phyloP scores from a whole-genome alignment of 2,329 filamentous ascomycete species.

The Cladosporium velox region DNA sequence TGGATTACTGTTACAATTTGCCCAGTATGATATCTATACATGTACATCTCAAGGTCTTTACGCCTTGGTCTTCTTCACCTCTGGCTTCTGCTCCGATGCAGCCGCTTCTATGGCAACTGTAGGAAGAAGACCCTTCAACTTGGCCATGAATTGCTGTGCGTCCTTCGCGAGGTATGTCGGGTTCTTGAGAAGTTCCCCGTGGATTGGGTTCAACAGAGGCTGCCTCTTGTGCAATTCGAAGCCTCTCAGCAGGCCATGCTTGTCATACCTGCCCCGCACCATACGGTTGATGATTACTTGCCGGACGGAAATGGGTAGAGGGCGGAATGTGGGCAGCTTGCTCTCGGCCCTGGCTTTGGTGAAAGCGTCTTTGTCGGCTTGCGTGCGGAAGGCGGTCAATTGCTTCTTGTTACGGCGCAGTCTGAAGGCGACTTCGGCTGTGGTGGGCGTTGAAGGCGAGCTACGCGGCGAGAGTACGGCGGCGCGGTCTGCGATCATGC shows the following conservation, averaged over 20 bases:
- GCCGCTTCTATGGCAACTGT: neutral
- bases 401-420: constrained; percentile 25
- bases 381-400: constrained; percentile 27
- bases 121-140: constrained; percentile 33
- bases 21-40: constrained; percentile 5
- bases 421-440: constrained; percentile 22
- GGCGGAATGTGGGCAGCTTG: constrained; percentile 25
- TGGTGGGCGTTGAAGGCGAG: constrained; percentile 15
- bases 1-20: constrained; percentile 13
- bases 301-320: constrained; percentile 21
- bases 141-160: constrained; percentile 36
- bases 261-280: constrained; percentile 32
- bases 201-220: constrained; percentile 29
- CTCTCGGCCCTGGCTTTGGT: constrained; percentile 22
- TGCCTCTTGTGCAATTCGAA: constrained; percentile 27
- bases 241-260: constrained; percentile 23
- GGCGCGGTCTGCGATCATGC: constrained; percentile 33
- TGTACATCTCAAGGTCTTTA: neutral
- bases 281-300: constrained; percentile 28
- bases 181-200: constrained; percentile 28
- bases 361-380: constrained; percentile 24
- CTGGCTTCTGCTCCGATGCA: neutral
- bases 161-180: constrained; percentile 32
- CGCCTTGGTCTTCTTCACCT: neutral
- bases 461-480: constrained; percentile 20